These are phyloP conservation scores for Auricularia heimuer DNA, from an alignment of 768 basidiomycete genomes.

Conservation along the genomic window DNA sequence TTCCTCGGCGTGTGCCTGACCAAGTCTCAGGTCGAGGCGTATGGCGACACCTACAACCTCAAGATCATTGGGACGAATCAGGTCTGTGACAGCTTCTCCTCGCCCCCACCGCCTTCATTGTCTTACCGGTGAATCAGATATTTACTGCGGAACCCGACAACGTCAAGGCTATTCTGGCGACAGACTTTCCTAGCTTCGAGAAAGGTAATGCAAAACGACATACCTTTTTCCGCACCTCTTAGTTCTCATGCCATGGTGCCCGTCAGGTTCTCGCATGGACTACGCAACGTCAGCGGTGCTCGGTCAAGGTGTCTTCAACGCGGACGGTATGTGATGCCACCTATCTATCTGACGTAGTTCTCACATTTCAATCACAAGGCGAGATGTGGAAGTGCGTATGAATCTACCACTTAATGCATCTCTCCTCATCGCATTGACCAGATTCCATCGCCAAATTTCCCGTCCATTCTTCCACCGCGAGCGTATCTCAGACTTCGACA, in stretches of 20 bases:
- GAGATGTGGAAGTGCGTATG: constrained; percentile 55
- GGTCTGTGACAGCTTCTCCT: neutral
- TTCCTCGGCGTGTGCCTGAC: neutral
- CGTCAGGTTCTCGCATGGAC: constrained; percentile 2
- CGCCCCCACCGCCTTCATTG: neutral
- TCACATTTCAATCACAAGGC: constrained; percentile 15
- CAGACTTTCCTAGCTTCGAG: constrained; percentile 48
- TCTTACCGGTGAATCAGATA: constrained; percentile 14
- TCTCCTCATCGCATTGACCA: constrained; percentile 27
- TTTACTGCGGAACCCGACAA: constrained; percentile 45
- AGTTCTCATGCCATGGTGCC: too few species aligned
- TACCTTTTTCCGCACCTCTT: too few species aligned
- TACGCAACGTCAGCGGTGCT: constrained; percentile 36
- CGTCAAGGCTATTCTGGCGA: constrained; percentile 48
- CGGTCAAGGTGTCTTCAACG: constrained; percentile 55
- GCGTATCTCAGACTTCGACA: constrained; percentile 51
- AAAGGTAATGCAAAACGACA: constrained; percentile 32
- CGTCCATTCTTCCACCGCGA: constrained; percentile 63
- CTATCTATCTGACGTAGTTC: neutral
- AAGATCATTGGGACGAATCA: neutral
- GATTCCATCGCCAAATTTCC: constrained; percentile 54
- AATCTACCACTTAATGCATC: neutral
- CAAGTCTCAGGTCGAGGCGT: neutral
- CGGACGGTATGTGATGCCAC: constrained; percentile 32
- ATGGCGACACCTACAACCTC: neutral